phyloP scores from a whole-genome alignment of 257 asterid species.

The Solanum chiquidenum region DNA sequence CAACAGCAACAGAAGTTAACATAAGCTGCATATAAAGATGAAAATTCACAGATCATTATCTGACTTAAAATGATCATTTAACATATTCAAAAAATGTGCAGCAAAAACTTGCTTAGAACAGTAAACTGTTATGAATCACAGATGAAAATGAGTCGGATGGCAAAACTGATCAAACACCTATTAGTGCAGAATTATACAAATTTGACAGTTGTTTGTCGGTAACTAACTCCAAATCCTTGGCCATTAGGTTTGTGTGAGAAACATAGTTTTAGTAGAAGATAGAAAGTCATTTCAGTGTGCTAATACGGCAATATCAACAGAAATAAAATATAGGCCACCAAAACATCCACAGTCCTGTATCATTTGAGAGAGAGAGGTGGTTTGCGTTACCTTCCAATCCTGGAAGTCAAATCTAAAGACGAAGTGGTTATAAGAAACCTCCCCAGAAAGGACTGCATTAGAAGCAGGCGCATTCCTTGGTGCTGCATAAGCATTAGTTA shows the following conservation, averaged over 20 bases:
- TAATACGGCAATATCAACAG: neutral
- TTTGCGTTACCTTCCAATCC: conserved; percentile 77
- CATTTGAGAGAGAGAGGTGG: neutral
- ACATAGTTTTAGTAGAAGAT: neutral
- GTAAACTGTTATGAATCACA: neutral
- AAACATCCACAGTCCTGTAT: neutral
- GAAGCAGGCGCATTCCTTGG: conserved; percentile 91
- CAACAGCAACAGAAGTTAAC: conserved; percentile 54
- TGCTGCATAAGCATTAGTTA: conserved; percentile 29
- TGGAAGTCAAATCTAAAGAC: conserved; percentile 67
- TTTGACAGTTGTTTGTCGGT: neutral
- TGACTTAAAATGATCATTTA: neutral
- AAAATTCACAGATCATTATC: neutral
- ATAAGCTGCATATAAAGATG: conserved; percentile 41
- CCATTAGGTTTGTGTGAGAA: neutral
- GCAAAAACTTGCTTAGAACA: neutral
- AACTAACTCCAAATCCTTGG: neutral
- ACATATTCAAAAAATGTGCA: neutral
- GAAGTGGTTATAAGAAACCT: conserved; percentile 58
- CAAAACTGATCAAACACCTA: neutral
- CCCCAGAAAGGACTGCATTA: conserved; percentile 55
- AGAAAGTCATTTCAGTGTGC: neutral
- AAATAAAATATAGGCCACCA: neutral
- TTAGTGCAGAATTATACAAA: neutral
- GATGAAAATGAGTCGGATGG: neutral